Evolutionary conservation across 495 filamentous ascomycete species (phyloP).

Genomic region (Xylaria castorea): DNA sequence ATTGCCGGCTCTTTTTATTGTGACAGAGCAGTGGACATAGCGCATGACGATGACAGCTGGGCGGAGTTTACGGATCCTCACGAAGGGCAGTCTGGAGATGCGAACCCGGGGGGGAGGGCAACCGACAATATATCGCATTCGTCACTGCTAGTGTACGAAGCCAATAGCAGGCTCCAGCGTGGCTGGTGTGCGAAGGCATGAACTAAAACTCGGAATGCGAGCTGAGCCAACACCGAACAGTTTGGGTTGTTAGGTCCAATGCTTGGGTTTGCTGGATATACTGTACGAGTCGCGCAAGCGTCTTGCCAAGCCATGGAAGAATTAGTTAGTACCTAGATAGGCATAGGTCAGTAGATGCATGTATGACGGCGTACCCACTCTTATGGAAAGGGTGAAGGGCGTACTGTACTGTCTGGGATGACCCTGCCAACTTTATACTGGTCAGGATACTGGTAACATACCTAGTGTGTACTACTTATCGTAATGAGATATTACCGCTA

Average conservation of each 20-base stretch:
- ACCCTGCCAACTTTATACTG: constrained; percentile 13
- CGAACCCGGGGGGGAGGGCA: not conserved
- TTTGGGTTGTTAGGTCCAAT: not conserved
- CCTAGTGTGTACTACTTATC: not conserved
- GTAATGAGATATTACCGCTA: not conserved
- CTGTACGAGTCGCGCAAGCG: constrained; percentile 13
- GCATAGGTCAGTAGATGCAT: constrained; percentile 9
- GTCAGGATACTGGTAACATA: not conserved
- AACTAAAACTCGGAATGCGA: not conserved
- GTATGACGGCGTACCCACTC: constrained; percentile 3
- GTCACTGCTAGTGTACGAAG: not conserved
- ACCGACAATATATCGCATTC: not conserved
- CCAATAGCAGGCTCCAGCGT: not conserved
- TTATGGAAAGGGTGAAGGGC: not conserved
- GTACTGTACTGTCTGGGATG: not conserved
- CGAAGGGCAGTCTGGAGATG: not conserved
- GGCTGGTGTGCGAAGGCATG: not conserved
- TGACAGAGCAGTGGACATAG: constrained; percentile 6
- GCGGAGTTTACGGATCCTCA: constrained; percentile 2
- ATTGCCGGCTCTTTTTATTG: not conserved
- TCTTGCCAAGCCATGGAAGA: constrained; percentile 8
- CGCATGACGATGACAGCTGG: constrained; percentile 8
- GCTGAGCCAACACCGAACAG: not conserved
- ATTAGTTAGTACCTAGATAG: not conserved
- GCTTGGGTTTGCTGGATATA: not conserved